These are phyloP conservation scores for Thinopyrum elongatum DNA, from an alignment of 176 grass and related monocot genomes.

Conservation along the genomic window DNA sequence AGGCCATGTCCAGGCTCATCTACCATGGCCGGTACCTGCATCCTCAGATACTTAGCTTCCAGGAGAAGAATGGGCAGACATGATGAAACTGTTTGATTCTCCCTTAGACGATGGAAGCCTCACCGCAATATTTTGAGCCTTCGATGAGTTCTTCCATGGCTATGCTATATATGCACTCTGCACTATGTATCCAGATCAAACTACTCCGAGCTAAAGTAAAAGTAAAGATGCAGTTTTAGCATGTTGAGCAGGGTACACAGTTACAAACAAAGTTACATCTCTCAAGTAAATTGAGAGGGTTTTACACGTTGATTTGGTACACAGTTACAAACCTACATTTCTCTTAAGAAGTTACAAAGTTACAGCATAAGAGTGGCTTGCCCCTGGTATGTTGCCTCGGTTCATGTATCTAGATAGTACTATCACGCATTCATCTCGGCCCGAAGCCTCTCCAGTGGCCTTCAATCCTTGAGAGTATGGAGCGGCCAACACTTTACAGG, in stretches of 20 bases:
- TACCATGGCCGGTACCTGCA: slow-evolving; percentile 47
- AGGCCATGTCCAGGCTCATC: slow-evolving; percentile 48
- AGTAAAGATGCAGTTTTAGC: not conserved
- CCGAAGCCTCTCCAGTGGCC: too few relatives aligned
- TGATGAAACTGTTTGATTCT: not conserved
- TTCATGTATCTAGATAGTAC: not conserved
- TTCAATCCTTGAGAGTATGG: too few relatives aligned
- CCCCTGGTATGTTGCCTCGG: not conserved
- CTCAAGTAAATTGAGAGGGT: too few relatives aligned
- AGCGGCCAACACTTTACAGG: too few relatives aligned
- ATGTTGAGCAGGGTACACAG: not conserved
- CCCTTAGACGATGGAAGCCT: not conserved
- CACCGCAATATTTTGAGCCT: not conserved
- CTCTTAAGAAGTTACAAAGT: not conserved
- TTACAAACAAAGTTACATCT: not conserved
- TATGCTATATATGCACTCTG: too few relatives aligned
- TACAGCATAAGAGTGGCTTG: not conserved
- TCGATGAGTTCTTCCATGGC: not conserved
- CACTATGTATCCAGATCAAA: too few relatives aligned
- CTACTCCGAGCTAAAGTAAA: not conserved
- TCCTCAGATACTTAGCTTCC: slow-evolving; percentile 51
- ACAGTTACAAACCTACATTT: too few relatives aligned
- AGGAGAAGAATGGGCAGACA: not conserved
- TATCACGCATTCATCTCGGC: too few relatives aligned
- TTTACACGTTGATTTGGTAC: too few relatives aligned